Evolutionary conservation across 75 land plant species (phyloP), one percentile per base, ranked within the genome.

Genomic region (Ceratopteris richardii): DNA sequence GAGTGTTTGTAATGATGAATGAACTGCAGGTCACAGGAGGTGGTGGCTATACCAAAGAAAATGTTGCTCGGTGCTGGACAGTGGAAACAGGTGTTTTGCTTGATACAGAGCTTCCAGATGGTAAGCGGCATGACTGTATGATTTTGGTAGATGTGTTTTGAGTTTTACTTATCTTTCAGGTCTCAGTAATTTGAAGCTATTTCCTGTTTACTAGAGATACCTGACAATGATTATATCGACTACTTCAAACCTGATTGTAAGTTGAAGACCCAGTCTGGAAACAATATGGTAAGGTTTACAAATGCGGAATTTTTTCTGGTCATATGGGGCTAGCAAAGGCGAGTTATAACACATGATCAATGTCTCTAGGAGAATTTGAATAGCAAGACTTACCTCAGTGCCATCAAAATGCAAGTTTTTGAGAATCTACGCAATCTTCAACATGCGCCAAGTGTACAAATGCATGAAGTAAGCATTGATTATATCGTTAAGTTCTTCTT

Each of bases 11-110:
- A 33, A 33, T 57, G 37, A 20, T 36, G 11, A 2, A 29, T 40
- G 50, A 21, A 46, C 13, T 40, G 42, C 72, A 95, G 99, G 97
- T 95, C 23, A 95, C 99, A 57, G 99, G 99, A 40, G 99, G 99
- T 68, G 99, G 99, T 7, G 99, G 99, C 40, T 95, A 95, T 55
- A 95, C 96, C 20, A 95, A 95, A 75, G 97, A 90, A 71, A 95
- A 95, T 74, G 99, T 95, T 56, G 99, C 99, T 57, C 74, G 99
- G 23, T 95, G 99, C 66, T 95, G 99, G 99, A 71, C 99, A 68
- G 86, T 90, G 42, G 99, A 95, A 72, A 95, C 99, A 44, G 99
- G 88, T 18, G 88, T 76, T 52, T 82, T 95, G 53, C 69, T 90
- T 56, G 99, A 87, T 51, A 83, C 91, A 22, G 88, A 90, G 47